These are phyloP conservation scores for Lodderomyces metapsilosis DNA, from an alignment of 1,139 yeast genomes.

Conservation along the genomic window DNA sequence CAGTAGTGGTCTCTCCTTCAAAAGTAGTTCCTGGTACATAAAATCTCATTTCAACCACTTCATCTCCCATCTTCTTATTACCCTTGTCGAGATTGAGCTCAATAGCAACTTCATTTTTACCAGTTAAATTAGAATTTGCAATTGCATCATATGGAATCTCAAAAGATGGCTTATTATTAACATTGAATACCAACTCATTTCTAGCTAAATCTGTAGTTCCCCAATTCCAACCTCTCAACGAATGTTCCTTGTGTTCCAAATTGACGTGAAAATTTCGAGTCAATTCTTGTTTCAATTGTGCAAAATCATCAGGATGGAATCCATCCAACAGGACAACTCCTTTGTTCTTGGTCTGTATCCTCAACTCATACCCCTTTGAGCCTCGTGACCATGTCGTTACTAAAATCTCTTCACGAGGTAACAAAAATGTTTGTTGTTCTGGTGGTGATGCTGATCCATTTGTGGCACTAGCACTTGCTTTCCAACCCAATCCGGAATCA, in stretches of 20 bases:
- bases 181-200: conserved; percentile 82
- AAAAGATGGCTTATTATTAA: conserved; percentile 86
- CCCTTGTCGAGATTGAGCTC: conserved; percentile 70
- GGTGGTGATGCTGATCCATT: conserved; percentile 35
- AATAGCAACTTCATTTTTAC: conserved; percentile 89
- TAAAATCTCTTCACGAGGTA: conserved; percentile 81
- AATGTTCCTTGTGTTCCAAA: conserved; percentile 84
- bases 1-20: conserved; percentile 43
- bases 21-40: conserved; percentile 82
- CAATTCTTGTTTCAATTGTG: conserved; percentile 76
- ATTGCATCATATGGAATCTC: conserved; percentile 84
- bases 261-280: conserved; percentile 71
- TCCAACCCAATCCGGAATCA: conserved; percentile 97
- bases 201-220: conserved; percentile 91
- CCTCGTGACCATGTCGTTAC: conserved; percentile 92
- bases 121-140: conserved; percentile 86
- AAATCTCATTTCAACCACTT: conserved; percentile 89
- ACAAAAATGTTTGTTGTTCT: conserved; percentile 64
- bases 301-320: conserved; percentile 79
- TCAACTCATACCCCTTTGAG: conserved; percentile 83
- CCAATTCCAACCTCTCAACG: conserved; percentile 99
- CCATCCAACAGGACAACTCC: conserved; percentile 92
- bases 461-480: conserved; percentile 42
- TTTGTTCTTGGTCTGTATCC: conserved; percentile 83
- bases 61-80: conserved; percentile 75